A percentile compares a stretch with the other conserved stretches of the same genome.
Conservation (phyloP, 257 asterid species). For the Capsicum rhomboideum region DNA sequence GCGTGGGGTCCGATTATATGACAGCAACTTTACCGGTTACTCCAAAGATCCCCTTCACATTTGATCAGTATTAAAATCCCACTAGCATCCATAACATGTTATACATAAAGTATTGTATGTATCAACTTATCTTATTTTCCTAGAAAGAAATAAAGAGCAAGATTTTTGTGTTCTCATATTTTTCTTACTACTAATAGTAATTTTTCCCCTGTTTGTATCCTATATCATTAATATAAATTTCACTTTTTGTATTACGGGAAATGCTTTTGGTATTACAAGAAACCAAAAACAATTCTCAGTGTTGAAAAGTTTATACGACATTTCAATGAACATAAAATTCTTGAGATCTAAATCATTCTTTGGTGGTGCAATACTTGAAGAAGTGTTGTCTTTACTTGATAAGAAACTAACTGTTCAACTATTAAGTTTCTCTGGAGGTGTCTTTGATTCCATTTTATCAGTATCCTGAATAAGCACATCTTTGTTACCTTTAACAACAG, state of each 20-base stretch:
- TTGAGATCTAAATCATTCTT: constrained; percentile 58
- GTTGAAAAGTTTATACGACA: background rate
- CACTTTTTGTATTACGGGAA: background rate
- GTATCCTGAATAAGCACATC: constrained; percentile 17
- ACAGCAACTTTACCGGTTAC: too few relatives aligned
- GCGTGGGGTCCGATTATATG: too few relatives aligned
- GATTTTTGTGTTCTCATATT: too few relatives aligned
- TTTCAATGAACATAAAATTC: background rate
- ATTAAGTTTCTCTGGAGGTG: constrained; percentile 25
- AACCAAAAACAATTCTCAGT: background rate
- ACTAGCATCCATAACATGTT: too few relatives aligned
- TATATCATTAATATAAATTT: background rate
- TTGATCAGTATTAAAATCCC: too few relatives aligned
- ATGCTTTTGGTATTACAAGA: background rate
- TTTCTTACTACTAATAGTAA: too few relatives aligned
- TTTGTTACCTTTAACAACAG: constrained; percentile 16
- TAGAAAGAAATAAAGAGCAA: too few relatives aligned
- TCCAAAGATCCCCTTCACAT: too few relatives aligned
- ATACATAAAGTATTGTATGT: too few relatives aligned
- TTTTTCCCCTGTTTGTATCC: too few relatives aligned
- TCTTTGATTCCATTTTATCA: constrained; percentile 18
- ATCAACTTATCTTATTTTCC: too few relatives aligned
- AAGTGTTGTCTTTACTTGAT: constrained; percentile 37
- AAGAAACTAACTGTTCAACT: constrained; percentile 18
- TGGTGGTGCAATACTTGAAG: constrained; percentile 41